phyloP scores from a whole-genome alignment of 2,329 filamentous ascomycete genomes.

The Macrophomina phaseolina region DNA sequence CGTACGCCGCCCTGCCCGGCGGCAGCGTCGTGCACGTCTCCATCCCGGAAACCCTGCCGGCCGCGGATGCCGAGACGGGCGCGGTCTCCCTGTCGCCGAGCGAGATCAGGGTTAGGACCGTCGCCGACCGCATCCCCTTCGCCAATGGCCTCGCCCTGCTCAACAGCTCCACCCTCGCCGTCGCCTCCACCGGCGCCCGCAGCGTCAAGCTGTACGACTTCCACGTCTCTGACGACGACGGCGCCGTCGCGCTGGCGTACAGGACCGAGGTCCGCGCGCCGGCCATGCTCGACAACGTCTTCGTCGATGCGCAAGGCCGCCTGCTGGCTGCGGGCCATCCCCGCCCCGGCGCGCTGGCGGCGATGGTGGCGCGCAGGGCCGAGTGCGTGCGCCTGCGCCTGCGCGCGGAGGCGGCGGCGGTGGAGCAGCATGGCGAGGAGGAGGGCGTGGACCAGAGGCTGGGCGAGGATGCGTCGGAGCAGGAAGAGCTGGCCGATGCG shows the following conservation, averaged over 20 bases:
- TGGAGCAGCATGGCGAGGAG: not conserved
- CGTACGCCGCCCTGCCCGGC: slow-evolving; percentile 43
- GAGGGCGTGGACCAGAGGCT: slow-evolving; percentile 1
- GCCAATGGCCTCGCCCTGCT: slow-evolving; percentile 50
- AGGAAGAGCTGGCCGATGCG: slow-evolving; percentile 29
- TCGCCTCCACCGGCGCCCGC: slow-evolving; percentile 44
- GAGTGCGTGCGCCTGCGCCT: slow-evolving; percentile 29
- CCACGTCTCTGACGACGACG: not conserved
- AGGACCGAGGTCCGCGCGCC: slow-evolving; percentile 35
- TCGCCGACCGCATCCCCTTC: slow-evolving; percentile 39
- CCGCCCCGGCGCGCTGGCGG: slow-evolving; percentile 38
- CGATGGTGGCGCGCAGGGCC: not conserved
- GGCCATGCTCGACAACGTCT: slow-evolving; percentile 49
- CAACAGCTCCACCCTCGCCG: slow-evolving; percentile 45
- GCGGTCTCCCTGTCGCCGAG: not conserved
- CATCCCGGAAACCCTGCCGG: slow-evolving; percentile 27
- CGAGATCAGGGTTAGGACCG: slow-evolving; percentile 20
- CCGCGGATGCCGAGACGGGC: not conserved
- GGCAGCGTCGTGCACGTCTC: slow-evolving; percentile 47
- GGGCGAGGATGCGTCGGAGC: slow-evolving; percentile 26
- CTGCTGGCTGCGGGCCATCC: slow-evolving; percentile 51
- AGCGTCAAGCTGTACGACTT: slow-evolving; percentile 44
- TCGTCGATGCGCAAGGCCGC: slow-evolving; percentile 43
- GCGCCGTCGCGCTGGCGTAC: slow-evolving; percentile 28
- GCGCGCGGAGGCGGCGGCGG: slow-evolving; percentile 17